These are phyloP conservation scores for Halophytophthora polymorphica DNA, from an alignment of 352 stramenopile genomes.

Conservation along the genomic window DNA sequence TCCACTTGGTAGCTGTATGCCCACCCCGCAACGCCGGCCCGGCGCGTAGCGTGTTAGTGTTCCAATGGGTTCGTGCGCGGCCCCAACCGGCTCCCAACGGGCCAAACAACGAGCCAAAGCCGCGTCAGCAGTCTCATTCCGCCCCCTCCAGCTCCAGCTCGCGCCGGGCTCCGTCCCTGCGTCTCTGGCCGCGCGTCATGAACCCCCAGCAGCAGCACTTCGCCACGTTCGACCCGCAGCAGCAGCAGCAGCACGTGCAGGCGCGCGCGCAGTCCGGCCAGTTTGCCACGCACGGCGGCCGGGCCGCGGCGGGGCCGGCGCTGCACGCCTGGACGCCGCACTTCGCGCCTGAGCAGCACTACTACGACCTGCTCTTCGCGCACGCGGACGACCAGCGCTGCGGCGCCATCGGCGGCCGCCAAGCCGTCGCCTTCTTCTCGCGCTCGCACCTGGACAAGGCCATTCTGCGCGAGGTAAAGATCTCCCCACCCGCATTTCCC, in stretches of 20 bases:
- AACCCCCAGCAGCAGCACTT: constrained; percentile 62
- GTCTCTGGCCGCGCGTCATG: constrained; percentile 20
- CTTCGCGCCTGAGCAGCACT: constrained; percentile 69
- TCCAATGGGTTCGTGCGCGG: too few species aligned
- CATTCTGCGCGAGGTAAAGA: constrained; percentile 59
- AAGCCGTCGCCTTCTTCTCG: constrained; percentile 93
- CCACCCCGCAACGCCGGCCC: too few species aligned
- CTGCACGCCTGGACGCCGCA: constrained; percentile 57
- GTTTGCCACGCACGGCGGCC: constrained; percentile 25
- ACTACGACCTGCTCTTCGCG: constrained; percentile 90
- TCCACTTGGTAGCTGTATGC: too few species aligned
- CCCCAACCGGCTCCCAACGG: too few species aligned
- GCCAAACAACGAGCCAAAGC: too few species aligned
- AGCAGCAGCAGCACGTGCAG: constrained; percentile 50
- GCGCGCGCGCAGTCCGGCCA: constrained; percentile 28
- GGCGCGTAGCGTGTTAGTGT: too few species aligned
- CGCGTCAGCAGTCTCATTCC: constrained; percentile 10
- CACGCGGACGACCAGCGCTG: constrained; percentile 83
- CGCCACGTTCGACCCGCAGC: constrained; percentile 46
- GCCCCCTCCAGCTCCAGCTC: constrained; percentile 4
- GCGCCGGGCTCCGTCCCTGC: constrained; percentile 3
- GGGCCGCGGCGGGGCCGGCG: constrained; percentile 6
- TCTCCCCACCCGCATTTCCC: background rate
- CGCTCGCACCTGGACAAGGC: constrained; percentile 88
- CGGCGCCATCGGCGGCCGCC: constrained; percentile 82